Base-by-base conservation (phyloP, 108 stramenopile genomes). In the Discostella pseudostelligera region DNA sequence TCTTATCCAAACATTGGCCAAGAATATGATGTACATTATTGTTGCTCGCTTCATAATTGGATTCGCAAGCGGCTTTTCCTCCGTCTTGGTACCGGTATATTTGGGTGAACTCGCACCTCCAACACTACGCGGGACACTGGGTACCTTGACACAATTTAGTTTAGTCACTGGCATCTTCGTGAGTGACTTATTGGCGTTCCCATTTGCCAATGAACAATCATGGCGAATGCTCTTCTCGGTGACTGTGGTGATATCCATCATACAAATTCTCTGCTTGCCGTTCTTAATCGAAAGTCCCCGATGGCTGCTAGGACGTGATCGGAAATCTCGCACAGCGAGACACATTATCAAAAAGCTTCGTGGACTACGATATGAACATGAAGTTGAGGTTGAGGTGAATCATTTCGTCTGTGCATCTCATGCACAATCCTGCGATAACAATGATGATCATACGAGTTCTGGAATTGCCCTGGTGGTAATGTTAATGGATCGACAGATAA, bases 21-120 rank as follows among this genome's bases (percentile, higher is more conserved):
- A 66, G 13, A 71, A 48, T 64, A 59, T 94, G 37, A 2, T 42
- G 11, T 39, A 51, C 37, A 56, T 95, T 11, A 83, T 64, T 45
- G 14, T 66, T 69, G 83, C 74, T 19, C 83, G 94, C 9, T 80
- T 88, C 24, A 51, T 90, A 14, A 44, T 83, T 20, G 94, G 94
- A 59, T 58, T 93, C 36, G 91, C 88, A 29, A 74, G 76, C 54
- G 94, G 94, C 10, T 64, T 79, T 25, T 72, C 84, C 8, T 76
- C 81, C 4, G 91, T 93, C 13, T 46, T 93, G 8, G 74, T 85
- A 5, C 94, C 91, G 14, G 72, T 90, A 1, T 92, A 89, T 59
- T 70, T 95, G 22, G 88, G 89, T 1, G 94, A 96, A 54, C 62
- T 93, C 6, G 83, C 89, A 39, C 89, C 89, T 3, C 85, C 84